Evolutionary conservation across 148 eudicot species (phyloP), one percentile per base, ranked within the genome.

Genomic region (Simmondsia chinensis): DNA sequence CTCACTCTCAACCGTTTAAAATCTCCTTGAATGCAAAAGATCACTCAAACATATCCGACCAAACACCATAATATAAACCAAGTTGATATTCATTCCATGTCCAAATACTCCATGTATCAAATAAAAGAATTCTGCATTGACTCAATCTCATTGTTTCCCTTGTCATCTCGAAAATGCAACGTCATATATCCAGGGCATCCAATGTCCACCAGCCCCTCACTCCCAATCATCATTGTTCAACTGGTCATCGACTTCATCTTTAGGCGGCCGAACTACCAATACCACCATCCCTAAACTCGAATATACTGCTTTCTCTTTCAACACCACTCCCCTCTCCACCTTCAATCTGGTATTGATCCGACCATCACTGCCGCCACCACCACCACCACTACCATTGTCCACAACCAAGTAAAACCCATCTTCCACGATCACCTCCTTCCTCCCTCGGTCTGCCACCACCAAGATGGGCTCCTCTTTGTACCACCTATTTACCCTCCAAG

Each of bases 181-280:
- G n/a, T n/a, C n/a, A n/a, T n/a, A n/a, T n/a, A n/a, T n/a, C n/a
- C n/a, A n/a, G n/a, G 17, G 25, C 46, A 13, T 20, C 35, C 24
- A 20, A 25, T 39, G 7, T n/a, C 39, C 12, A 23, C 17, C 19
- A 13, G 2, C 7, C 19, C 12, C 21, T 73, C 41, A 88, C 7
- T 89, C 94, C 97, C 94, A 88, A 47, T 88, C 96, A 38, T 70
- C 82, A 24, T 80, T 83, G 26, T 40, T 57, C 56, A 83, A 26
- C 21, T 76, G 70, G 45, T 63, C 73, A 32, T 75, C 83, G 30
- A n/a, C 13, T 2, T 73, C 84, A 1, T 84, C 82, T 40, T 52
- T 84, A 4, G 97, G 95, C n/a, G 97, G 97, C 63, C 97, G 71
- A 39, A 89, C 95, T 22, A 89, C 95, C 73, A 89, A 54, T 18